phyloP scores from a whole-genome alignment of 306 rosid species.

The Prunus mume region DNA sequence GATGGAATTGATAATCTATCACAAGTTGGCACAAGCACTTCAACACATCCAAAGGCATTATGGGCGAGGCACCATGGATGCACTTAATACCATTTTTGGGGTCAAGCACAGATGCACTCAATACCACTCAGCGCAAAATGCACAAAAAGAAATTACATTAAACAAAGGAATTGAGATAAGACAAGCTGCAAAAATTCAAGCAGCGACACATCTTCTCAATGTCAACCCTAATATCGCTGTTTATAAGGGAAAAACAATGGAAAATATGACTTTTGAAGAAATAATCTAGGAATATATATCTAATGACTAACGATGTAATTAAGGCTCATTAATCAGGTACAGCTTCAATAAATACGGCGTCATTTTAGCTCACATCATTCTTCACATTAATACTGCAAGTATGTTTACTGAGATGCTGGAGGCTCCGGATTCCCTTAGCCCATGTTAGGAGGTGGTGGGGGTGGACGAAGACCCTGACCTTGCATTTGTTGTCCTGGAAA shows the following conservation, averaged over 20 bases:
- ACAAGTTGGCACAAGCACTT: neutral
- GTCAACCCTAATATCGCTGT: neutral
- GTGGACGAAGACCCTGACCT: slow-evolving; percentile 48
- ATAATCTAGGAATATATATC: neutral
- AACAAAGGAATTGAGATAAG: neutral
- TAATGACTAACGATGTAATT: neutral
- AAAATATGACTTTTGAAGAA: neutral
- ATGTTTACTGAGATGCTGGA: slow-evolving; percentile 6
- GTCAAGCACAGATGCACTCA: too few species aligned
- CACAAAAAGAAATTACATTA: neutral
- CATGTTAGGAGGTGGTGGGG: slow-evolving; percentile 71
- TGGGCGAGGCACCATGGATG: too few species aligned
- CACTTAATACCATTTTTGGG: too few species aligned
- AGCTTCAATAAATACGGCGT: neutral
- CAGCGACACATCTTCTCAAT: neutral
- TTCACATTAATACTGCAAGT: neutral
- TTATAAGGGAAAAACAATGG: neutral
- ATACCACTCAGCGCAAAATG: too few species aligned
- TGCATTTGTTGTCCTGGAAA: slow-evolving; percentile 60
- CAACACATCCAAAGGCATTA: neutral
- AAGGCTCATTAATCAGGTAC: neutral
- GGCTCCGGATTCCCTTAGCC: slow-evolving; percentile 30
- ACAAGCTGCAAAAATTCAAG: neutral
- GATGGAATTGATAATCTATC: neutral
- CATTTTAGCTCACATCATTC: neutral